phyloP scores from a whole-genome alignment of 139 green algal genomes.

The Protoeuglena noctilucae region DNA sequence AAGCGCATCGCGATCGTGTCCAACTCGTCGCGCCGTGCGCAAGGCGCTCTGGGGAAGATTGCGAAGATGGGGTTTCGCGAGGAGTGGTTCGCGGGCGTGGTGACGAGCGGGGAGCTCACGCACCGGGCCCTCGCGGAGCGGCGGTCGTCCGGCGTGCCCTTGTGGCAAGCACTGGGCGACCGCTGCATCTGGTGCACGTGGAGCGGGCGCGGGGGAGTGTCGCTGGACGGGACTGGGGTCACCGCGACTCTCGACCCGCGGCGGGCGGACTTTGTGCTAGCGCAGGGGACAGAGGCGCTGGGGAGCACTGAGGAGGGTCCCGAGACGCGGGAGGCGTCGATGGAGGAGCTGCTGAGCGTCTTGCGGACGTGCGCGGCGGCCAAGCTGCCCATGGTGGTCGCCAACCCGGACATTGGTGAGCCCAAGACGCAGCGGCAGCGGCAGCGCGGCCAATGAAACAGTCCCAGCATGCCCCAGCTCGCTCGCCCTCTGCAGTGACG shows the following conservation, averaged over 20 bases:
- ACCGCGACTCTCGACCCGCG: conserved; percentile 14
- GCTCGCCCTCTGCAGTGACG: no score
- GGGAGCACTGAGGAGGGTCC: conserved; percentile 8
- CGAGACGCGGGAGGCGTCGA: conserved; percentile 1
- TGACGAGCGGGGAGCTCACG: conserved; percentile 68
- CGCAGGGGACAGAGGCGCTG: conserved; percentile 70
- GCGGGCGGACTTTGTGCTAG: conserved; percentile 64
- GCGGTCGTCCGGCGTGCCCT: conserved; percentile 11
- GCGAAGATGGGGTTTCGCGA: conserved; percentile 55
- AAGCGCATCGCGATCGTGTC: conserved; percentile 51
- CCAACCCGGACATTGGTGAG: conserved; percentile 75
- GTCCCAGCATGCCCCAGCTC: no score
- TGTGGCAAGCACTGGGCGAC: conserved; percentile 38
- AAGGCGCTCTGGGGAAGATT: conserved; percentile 48
- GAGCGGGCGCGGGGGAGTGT: conserved; percentile 39
- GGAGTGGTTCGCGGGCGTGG: conserved; percentile 38
- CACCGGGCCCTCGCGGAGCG: conserved; percentile 28
- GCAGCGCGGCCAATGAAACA: no score
- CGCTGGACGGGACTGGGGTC: conserved; percentile 21
- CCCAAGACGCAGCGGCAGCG: no score
- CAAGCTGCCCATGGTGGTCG: conserved; percentile 65
- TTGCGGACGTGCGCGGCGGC: conserved; percentile 19
- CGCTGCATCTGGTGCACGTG: conserved; percentile 79
- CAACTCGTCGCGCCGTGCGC: conserved; percentile 54
- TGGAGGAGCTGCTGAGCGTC: conserved; percentile 26